These are phyloP conservation scores for Selenicereus undatus DNA, from an alignment of 148 eudicot species.

Conservation along the genomic window DNA sequence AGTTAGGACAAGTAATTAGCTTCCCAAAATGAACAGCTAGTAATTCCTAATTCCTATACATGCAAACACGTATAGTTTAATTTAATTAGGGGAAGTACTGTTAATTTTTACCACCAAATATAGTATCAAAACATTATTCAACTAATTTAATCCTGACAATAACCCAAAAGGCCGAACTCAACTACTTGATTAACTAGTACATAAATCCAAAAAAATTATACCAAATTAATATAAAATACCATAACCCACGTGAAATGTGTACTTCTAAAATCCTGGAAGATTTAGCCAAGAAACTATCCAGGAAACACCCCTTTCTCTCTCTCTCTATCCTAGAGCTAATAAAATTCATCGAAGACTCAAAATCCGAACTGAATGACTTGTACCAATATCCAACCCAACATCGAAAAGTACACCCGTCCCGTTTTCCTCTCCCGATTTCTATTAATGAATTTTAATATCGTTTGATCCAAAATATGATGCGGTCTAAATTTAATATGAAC, in stretches of 20 bases:
- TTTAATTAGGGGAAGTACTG: not conserved
- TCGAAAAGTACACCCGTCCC: too few relatives aligned
- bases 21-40: not conserved
- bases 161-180: not conserved
- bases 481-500: too few relatives aligned
- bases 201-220: constrained; percentile 5
- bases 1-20: not conserved
- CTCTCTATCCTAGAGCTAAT: not conserved
- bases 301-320: constrained; percentile 28
- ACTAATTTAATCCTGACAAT: not conserved
- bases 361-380: too few relatives aligned
- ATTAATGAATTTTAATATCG: too few relatives aligned
- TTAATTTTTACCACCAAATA: not conserved
- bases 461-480: too few relatives aligned
- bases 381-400: too few relatives aligned
- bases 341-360: too few relatives aligned
- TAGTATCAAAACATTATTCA: not conserved
- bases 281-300: constrained; percentile 33
- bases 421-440: too few relatives aligned
- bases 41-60: not conserved
- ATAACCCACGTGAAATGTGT: constrained; percentile 22
- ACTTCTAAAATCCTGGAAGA: constrained; percentile 20
- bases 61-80: not conserved
- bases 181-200: not conserved
- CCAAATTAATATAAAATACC: constrained; percentile 20